Evolutionary conservation across 148 eudicot genomes (phyloP), one percentile per base, ranked within the genome.

Genomic region (Agrostemma githago): DNA sequence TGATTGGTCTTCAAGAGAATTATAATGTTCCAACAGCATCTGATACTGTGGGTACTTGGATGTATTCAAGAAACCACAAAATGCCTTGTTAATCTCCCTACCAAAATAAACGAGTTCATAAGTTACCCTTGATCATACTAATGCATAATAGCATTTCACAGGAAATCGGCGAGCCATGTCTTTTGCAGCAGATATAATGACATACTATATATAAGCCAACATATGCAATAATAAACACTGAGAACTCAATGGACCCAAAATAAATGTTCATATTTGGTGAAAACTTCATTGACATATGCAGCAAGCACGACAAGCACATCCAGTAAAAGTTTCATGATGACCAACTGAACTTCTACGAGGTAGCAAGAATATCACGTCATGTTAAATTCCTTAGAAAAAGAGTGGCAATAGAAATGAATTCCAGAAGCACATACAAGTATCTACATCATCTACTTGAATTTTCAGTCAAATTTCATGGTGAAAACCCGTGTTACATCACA

Each of bases 31-130:
- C 53, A 78, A 71, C 41, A 80, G 76, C 71, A 60, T 74, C 66
- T 66, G 83, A 87, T 73, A 73, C 44, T 77, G 83, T 73, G 77
- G 82, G 77, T 66, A 60, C 75, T 81, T 82, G 42, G 73, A 66
- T 56, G 83, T 87, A 77, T 87, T 88, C 48, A 82, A 59, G 78
- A 94, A 94, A 78, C 98, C 97, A 83, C 96, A 91, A 72, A 88
- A 94, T 66, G 98, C 97, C 85, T 94, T 94, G 84, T 94, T 91
- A 71, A 85, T 84, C 89, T 94, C 98, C 83, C 98, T 91, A 82
- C 46, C 74, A 78, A 82, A 70, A 62, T 46, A 17, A 73, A 62
- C 17, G n/a, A 16, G 62, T 68, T 58, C 4, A 54, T 38, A 21
- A 3, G 77, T 43, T 67, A 56, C 20, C 1, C 17, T 51, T 37